Base-by-base conservation (phyloP, 2,329 filamentous ascomycete species). In the Diaporthe aspalathi region DNA sequence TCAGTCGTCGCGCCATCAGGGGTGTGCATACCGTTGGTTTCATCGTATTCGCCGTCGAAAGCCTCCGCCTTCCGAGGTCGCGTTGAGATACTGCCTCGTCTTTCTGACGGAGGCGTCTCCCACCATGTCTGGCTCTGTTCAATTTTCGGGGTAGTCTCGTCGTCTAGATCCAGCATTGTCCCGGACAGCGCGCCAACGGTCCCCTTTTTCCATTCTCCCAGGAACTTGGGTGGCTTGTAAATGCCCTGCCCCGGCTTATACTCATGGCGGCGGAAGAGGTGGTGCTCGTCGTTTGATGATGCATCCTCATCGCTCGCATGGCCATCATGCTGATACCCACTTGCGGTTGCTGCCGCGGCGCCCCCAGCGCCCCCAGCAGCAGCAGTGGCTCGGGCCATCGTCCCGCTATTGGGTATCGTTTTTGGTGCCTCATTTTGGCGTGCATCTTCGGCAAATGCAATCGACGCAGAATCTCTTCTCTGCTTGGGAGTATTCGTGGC, bases 141-240 rank as follows among this genome's bases (percentile, higher is more conserved):
- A 9, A 76, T 68, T 17, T 75, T 66, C 20, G 80, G 72, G 24
- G 77, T 73, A 3, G 81, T 77, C 8, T 82, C 79, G 11, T 83
- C 80, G 70, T 85, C 84, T 40, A 93, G 85, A 71, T 93, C 89
- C 38, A 94, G 85, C 65, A 93, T 81, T 1, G 84, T 79, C 1
- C 88, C 86, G 0, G 85, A 84, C 4, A 94, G 82, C 9, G 86
- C 87, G 43, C 91, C 91, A 43, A 91, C 85, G 0, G 88, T 89
- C 9, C 87, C 91, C 76, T 90, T 90, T 78, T 88, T 91, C 92
- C 92, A 94, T 78, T 95, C 93, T 43, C 93, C 88, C 9, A 95
- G 83, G 77, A 89, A 90, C 68, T 84, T 81, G 0, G 89, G 85
- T 5, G 88, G 84, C 38, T 88, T 81, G 77, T 93, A 94, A 47